These are phyloP conservation scores for Periconia digitata DNA, from an alignment of 2,329 filamentous ascomycete species.

Conservation along the genomic window DNA sequence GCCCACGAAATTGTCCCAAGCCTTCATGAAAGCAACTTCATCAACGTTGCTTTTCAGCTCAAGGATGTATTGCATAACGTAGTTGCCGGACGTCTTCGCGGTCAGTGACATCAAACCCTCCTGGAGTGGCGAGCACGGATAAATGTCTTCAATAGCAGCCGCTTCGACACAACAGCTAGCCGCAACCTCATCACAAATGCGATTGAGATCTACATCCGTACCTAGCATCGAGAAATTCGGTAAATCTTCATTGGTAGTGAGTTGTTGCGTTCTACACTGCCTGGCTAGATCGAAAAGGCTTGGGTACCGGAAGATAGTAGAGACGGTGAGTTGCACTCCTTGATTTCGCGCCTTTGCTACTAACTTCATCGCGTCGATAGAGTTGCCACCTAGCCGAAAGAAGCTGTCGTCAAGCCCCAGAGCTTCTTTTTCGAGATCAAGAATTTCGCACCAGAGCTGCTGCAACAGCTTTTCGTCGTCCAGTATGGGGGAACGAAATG, in stretches of 20 bases:
- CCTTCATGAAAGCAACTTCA: constrained; percentile 2
- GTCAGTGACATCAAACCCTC: constrained; percentile 7
- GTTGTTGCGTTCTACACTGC: too few species aligned
- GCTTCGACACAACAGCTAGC: neutral
- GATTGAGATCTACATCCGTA: too few species aligned
- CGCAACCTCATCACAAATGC: constrained; percentile 1
- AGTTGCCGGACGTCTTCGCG: neutral
- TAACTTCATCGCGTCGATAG: constrained; percentile 7
- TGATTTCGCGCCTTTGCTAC: neutral
- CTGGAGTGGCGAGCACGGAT: constrained; percentile 11
- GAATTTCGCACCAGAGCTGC: neutral
- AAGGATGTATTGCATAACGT: constrained; percentile 2
- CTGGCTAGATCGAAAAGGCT: constrained; percentile 1
- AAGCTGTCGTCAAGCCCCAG: constrained; percentile 45
- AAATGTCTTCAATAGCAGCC: constrained; percentile 5
- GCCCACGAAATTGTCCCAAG: constrained; percentile 1
- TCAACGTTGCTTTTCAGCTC: constrained; percentile 1
- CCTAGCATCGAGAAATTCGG: too few species aligned
- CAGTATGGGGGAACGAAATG: too few species aligned
- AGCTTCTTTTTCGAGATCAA: neutral
- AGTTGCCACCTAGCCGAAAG: constrained; percentile 1
- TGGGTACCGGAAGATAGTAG: constrained; percentile 4
- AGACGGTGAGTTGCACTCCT: neutral
- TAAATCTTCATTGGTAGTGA: too few species aligned
- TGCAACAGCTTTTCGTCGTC: neutral